Evolutionary conservation across 2,329 filamentous ascomycete genomes (phyloP).

Genomic region (Aspergillus niger): DNA sequence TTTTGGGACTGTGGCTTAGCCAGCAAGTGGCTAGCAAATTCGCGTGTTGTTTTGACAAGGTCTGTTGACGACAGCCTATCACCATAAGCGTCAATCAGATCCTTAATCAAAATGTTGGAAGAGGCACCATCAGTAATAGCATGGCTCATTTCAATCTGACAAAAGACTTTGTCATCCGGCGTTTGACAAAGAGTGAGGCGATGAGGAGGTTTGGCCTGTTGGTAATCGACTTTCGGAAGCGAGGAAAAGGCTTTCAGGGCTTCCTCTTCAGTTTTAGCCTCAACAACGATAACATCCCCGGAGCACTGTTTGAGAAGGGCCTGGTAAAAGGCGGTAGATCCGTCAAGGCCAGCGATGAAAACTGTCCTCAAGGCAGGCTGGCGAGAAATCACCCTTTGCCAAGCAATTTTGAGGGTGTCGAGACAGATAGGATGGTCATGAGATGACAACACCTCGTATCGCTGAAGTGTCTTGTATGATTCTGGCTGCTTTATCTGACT

Average conservation of each 20-base stretch:
- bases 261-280: neutral
- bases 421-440: neutral
- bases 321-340: neutral
- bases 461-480: neutral
- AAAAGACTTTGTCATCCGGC: neutral
- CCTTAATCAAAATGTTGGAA: neutral
- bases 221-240: neutral
- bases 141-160: neutral
- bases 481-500: neutral
- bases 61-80: neutral
- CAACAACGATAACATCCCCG: neutral
- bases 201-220: neutral
- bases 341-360: neutral
- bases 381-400: neutral
- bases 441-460: neutral
- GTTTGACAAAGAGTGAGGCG: neutral
- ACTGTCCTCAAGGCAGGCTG: neutral
- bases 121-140: neutral
- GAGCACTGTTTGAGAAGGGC: neutral
- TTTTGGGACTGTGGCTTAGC: neutral
- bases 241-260: neutral
- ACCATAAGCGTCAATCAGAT: conserved; percentile 1
- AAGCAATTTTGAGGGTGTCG: neutral
- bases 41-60: neutral
- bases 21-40: neutral